Conservation (phyloP, 148 eudicot genomes). For the Persicaria tinctoria region DNA sequence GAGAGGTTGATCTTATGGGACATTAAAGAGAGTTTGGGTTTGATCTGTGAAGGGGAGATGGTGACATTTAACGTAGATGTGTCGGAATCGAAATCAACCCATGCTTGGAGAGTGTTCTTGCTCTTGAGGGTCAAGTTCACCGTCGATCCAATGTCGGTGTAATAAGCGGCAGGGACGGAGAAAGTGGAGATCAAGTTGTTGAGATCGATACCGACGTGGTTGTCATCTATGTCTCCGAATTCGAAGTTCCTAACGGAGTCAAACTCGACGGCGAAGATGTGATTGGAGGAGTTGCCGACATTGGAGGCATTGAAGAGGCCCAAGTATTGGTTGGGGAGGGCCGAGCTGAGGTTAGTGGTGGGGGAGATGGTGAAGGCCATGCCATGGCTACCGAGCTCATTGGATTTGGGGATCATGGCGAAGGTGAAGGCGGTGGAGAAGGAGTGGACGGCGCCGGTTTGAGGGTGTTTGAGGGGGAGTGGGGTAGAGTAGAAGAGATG, state of each 20-base stretch:
- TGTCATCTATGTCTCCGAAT: constrained; percentile 30
- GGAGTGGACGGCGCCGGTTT: not conserved
- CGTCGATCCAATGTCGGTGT: not conserved
- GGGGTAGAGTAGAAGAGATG: not conserved
- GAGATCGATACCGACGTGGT: constrained; percentile 44
- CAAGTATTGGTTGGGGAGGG: constrained; percentile 35
- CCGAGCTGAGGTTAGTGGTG: not conserved
- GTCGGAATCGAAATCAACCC: constrained; percentile 34
- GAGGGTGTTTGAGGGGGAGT: not conserved
- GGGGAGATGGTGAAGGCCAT: constrained; percentile 4
- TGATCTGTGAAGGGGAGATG: constrained; percentile 21
- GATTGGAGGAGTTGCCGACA: constrained; percentile 28
- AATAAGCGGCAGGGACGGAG: constrained; percentile 21
- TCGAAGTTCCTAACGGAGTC: constrained; percentile 35
- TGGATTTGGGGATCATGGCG: not conserved
- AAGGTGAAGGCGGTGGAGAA: not conserved
- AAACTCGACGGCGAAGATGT: constrained; percentile 39
- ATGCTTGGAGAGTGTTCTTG: constrained; percentile 22
- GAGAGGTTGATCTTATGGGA: constrained; percentile 26
- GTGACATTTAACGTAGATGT: constrained; percentile 21
- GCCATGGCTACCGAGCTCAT: constrained; percentile 12
- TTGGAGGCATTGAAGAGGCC: constrained; percentile 34
- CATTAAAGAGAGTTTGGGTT: constrained; percentile 27
- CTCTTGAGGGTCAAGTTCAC: constrained; percentile 24
- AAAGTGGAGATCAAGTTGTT: constrained; percentile 22